These are phyloP conservation scores for Gossypium gossypioides DNA, from an alignment of 441 rosid genomes.

Conservation along the genomic window DNA sequence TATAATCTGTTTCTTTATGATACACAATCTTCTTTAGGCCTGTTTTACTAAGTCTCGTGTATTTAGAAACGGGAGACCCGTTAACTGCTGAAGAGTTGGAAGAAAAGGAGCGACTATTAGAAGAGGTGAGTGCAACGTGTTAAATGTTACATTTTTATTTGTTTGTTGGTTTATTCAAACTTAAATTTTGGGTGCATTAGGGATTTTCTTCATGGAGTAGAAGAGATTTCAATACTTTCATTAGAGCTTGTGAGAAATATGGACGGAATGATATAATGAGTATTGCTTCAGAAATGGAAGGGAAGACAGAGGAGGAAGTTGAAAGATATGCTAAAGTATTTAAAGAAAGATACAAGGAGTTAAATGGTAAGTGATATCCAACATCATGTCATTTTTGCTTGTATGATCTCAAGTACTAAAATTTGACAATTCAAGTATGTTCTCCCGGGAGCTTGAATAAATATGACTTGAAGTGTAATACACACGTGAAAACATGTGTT, in stretches of 20 bases:
- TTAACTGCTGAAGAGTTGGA: slow-evolving; percentile 94
- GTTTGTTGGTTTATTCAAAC: slow-evolving; percentile 6
- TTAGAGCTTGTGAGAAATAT: slow-evolving; percentile 93
- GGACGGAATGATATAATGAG: slow-evolving; percentile 71
- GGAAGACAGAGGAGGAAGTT: slow-evolving; percentile 86
- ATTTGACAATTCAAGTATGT: not conserved
- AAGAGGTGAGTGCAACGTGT: slow-evolving; percentile 49
- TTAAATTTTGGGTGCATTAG: slow-evolving; percentile 29
- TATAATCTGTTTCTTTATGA: slow-evolving; percentile 2
- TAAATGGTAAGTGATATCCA: slow-evolving; percentile 47
- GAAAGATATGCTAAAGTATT: slow-evolving; percentile 83
- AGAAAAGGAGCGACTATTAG: slow-evolving; percentile 80
- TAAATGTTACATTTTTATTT: slow-evolving; percentile 3
- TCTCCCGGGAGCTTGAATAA: not conserved
- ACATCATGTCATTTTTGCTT: not conserved
- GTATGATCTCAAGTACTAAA: not conserved
- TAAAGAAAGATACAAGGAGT: slow-evolving; percentile 85
- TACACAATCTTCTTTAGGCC: not conserved
- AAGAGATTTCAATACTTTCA: slow-evolving; percentile 84
- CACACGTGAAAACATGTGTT: not conserved
- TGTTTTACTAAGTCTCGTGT: slow-evolving; percentile 20
- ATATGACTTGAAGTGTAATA: not conserved
- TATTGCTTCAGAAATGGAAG: slow-evolving; percentile 93
- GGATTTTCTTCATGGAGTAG: slow-evolving; percentile 95
- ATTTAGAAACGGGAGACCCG: slow-evolving; percentile 72